phyloP scores from a whole-genome alignment of 75 land plant genomes.

The Larix kaempferi region DNA sequence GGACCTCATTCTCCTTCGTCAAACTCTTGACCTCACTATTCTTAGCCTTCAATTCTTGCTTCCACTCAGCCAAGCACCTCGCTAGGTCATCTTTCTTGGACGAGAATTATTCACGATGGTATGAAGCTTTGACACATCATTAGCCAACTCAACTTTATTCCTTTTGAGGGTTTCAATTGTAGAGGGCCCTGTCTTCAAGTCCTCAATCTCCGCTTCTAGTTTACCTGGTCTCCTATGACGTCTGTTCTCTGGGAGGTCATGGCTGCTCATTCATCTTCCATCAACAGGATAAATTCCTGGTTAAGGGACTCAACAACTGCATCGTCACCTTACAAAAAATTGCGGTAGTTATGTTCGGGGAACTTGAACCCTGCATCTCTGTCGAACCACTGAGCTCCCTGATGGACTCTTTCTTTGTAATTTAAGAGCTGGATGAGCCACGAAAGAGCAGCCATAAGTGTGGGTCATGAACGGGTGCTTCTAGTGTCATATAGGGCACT shows the following conservation, averaged over 20 bases:
- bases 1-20: constrained; percentile 54
- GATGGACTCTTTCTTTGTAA: constrained; percentile 25
- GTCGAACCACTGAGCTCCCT: neutral
- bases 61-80: constrained; percentile 49
- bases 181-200: constrained; percentile 30
- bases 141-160: constrained; percentile 38
- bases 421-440: constrained; percentile 69
- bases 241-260: constrained; percentile 5
- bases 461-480: constrained; percentile 82
- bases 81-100: constrained; percentile 28
- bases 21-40: constrained; percentile 36
- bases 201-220: constrained; percentile 45
- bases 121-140: constrained; percentile 60
- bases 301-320: constrained; percentile 44
- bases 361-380: constrained; percentile 14
- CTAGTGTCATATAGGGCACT: constrained; percentile 77
- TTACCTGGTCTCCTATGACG: constrained; percentile 22
- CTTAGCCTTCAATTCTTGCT: constrained; percentile 44
- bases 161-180: constrained; percentile 38
- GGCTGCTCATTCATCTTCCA: constrained; percentile 12
- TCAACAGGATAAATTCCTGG: constrained; percentile 12
- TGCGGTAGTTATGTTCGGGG: constrained; percentile 27
- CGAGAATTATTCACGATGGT: constrained; percentile 24
- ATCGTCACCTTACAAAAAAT: constrained; percentile 71
- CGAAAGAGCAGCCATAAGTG: constrained; percentile 58